phyloP scores from a whole-genome alignment of 768 basidiomycete species.

The Nidularia sp. region DNA sequence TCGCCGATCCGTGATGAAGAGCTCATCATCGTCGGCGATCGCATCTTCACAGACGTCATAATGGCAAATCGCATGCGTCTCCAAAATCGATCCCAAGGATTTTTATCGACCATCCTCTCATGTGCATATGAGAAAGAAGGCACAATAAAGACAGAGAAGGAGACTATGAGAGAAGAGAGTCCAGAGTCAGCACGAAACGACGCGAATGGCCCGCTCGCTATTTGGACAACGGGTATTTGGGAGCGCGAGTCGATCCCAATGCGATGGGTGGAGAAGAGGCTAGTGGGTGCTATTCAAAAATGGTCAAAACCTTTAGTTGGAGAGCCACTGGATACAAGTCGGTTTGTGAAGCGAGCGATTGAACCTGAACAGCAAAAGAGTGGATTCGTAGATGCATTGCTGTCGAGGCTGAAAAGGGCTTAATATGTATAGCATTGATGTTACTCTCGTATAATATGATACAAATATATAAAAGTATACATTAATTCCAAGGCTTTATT shows the following conservation, averaged over 20 bases:
- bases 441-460: background rate
- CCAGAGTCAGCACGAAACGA: slow-evolving; percentile 2
- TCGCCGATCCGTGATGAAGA: slow-evolving; percentile 56
- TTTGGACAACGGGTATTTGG: slow-evolving; percentile 76
- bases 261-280: slow-evolving; percentile 52
- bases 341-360: slow-evolving; percentile 21
- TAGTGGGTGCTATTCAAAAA: slow-evolving; percentile 42
- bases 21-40: slow-evolving; percentile 85
- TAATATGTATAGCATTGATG: background rate
- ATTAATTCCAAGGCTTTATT: no score
- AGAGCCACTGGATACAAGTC: slow-evolving; percentile 13
- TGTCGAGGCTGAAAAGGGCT: background rate
- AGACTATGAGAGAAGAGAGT: slow-evolving; percentile 6
- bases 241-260: slow-evolving; percentile 55
- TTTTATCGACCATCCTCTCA: slow-evolving; percentile 8
- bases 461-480: no score
- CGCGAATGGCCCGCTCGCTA: slow-evolving; percentile 48
- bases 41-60: slow-evolving; percentile 88
- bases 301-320: slow-evolving; percentile 27
- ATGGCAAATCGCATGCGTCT: slow-evolving; percentile 71
- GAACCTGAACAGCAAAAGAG: background rate
- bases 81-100: slow-evolving; percentile 3
- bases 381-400: background rate
- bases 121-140: slow-evolving; percentile 20
- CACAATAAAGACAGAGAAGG: slow-evolving; percentile 19